phyloP scores from a whole-genome alignment of 805 yeast genomes.

The Groenewaldozyma salmanticensis region DNA sequence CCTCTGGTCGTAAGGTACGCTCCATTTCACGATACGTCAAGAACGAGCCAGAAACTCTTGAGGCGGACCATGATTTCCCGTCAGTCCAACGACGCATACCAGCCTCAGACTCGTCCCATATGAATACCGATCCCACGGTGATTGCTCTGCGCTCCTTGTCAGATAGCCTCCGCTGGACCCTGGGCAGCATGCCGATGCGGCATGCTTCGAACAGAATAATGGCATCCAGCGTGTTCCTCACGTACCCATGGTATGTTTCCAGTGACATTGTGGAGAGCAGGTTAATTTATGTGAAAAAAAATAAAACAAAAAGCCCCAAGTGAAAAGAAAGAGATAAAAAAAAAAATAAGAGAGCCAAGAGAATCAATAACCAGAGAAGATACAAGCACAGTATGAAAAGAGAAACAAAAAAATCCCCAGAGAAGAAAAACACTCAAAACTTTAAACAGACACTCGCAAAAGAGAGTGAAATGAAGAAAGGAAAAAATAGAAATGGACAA shows the following conservation, averaged over 20 bases:
- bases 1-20: slow-evolving; percentile 13
- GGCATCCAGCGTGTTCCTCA: slow-evolving; percentile 52
- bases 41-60: slow-evolving; percentile 56
- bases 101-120: slow-evolving; percentile 65
- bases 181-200: slow-evolving; percentile 44
- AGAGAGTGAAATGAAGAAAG: too few species aligned
- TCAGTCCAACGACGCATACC: slow-evolving; percentile 76
- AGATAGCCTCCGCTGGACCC: slow-evolving; percentile 48
- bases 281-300: too few species aligned
- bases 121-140: slow-evolving; percentile 49
- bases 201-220: slow-evolving; percentile 57
- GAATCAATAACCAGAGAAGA: slow-evolving; percentile 43
- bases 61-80: slow-evolving; percentile 64
- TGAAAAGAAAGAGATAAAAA: too few species aligned
- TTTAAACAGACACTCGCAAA: too few species aligned
- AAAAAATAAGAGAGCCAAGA: too few species aligned
- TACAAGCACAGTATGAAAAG: too few species aligned
- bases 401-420: too few species aligned
- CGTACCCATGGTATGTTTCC: slow-evolving; percentile 55
- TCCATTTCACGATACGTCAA: slow-evolving; percentile 57
- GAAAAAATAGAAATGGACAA: too few species aligned
- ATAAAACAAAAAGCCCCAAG: too few species aligned
- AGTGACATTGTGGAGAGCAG: slow-evolving; percentile 37
- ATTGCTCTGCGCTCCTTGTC: slow-evolving; percentile 47
- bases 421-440: too few species aligned